Conservation (phyloP, 768 basidiomycete genomes). For the Dioszegia aurantiaca region DNA sequence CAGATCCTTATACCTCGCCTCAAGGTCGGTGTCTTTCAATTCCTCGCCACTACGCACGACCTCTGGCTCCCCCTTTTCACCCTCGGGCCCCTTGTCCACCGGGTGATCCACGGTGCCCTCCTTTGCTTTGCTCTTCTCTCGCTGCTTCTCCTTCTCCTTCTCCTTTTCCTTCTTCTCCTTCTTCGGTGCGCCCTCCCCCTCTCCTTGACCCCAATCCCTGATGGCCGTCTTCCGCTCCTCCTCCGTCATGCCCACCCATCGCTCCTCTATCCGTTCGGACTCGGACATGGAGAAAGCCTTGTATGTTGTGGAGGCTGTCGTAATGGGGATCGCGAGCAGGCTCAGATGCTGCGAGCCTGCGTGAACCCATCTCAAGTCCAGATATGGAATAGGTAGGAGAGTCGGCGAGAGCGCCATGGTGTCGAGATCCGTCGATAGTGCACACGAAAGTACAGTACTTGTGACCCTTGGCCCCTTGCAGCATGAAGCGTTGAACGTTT, state of each 20-base stretch:
- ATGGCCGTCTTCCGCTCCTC: conserved; percentile 28
- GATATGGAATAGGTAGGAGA: conserved; percentile 31
- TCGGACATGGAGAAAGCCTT: conserved; percentile 43
- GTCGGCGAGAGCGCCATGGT: conserved; percentile 15
- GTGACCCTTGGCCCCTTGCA: too few relatives aligned
- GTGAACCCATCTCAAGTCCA: conserved; percentile 47
- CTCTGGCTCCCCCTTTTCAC: conserved; percentile 4
- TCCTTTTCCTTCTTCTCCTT: conserved; percentile 28
- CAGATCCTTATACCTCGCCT: conserved; percentile 29
- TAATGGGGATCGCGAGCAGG: conserved; percentile 47
- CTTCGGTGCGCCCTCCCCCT: conserved; percentile 42
- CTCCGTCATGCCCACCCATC: conserved; percentile 27
- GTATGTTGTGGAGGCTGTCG: conserved; percentile 43
- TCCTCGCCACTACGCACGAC: conserved; percentile 26
- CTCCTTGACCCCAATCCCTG: conserved; percentile 32
- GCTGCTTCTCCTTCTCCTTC: conserved; percentile 19
- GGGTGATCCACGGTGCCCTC: conserved; percentile 6
- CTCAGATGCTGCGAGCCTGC: conserved; percentile 49
- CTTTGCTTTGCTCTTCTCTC: conserved; percentile 20
- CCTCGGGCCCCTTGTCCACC: conserved; percentile 6
- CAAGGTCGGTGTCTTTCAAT: conserved; percentile 18
- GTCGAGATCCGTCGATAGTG: background rate
- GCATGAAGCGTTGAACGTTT: background rate
- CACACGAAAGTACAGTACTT: too few relatives aligned
- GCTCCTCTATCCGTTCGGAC: conserved; percentile 39